phyloP scores from a whole-genome alignment of 1,284 basidiomycete species.

The Pyrrhoderma lamaoense region DNA sequence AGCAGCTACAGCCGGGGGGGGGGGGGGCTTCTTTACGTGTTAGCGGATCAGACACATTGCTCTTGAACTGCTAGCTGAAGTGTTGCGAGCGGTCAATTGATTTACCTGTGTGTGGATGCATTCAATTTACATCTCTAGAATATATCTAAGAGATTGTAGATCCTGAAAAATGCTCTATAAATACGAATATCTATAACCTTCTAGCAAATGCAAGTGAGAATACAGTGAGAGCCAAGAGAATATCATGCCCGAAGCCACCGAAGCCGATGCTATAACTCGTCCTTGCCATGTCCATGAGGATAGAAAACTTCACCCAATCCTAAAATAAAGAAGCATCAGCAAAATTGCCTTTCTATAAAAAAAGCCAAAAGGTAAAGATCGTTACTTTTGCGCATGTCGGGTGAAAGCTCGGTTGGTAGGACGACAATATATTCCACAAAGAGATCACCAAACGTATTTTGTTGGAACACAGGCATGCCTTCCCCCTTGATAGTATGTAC shows the following conservation, averaged over 20 bases:
- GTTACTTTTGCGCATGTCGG: constrained; percentile 64
- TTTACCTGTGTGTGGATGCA: no score
- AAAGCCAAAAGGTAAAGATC: constrained; percentile 20
- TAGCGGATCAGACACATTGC: no score
- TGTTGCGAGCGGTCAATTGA: no score
- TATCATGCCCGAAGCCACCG: neutral
- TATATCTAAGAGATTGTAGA: no score
- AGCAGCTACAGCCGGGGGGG: no score
- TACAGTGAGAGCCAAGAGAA: neutral
- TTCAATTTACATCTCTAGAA: no score
- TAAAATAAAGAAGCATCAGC: constrained; percentile 28
- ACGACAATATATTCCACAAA: constrained; percentile 90
- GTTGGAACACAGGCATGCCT: constrained; percentile 78
- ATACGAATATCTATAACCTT: neutral
- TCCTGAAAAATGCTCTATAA: neutral
- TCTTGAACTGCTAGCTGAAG: no score
- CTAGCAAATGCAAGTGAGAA: neutral
- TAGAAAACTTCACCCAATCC: constrained; percentile 53
- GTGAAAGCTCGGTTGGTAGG: constrained; percentile 63
- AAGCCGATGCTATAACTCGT: constrained; percentile 40
- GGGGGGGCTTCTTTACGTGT: no score
- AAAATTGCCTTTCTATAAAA: constrained; percentile 3
- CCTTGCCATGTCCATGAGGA: constrained; percentile 35
- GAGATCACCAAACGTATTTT: constrained; percentile 67
- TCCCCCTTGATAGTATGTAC: constrained; percentile 82